phyloP scores from a whole-genome alignment of 805 yeast species.

The Maudiozyma bulderi region DNA sequence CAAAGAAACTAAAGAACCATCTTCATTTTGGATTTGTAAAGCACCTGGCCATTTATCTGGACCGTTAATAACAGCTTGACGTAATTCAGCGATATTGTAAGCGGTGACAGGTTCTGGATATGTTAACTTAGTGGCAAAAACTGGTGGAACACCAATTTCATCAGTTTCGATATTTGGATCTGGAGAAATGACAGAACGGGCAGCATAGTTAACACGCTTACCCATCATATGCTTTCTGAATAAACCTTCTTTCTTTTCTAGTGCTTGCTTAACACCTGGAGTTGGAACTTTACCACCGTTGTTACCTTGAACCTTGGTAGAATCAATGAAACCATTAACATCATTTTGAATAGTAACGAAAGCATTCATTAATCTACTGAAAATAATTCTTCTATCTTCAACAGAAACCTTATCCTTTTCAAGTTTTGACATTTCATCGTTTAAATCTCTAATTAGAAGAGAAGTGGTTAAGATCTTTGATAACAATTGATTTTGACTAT shows the following conservation, averaged over 20 bases:
- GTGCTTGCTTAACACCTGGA: conserved; percentile 95
- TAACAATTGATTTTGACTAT: conserved; percentile 81
- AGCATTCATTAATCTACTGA: conserved; percentile 88
- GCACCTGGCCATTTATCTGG: conserved; percentile 99
- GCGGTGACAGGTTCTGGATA: conserved; percentile 98
- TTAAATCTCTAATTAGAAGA: conserved; percentile 75
- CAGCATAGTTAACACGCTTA: conserved; percentile 97
- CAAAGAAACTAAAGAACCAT: conserved; percentile 73
- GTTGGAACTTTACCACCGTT: conserved; percentile 57
- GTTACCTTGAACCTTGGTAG: conserved; percentile 74
- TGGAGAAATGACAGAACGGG: conserved; percentile 97
- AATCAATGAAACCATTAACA: conserved; percentile 87
- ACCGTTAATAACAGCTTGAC: conserved; percentile 94
- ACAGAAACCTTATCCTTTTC: conserved; percentile 50
- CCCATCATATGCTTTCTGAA: conserved; percentile 99
- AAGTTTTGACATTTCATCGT: conserved; percentile 63
- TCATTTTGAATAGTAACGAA: conserved; percentile 93
- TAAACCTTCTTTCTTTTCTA: conserved; percentile 96
- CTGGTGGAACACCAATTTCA: conserved; percentile 98
- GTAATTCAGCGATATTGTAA: conserved; percentile 78
- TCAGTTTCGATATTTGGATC: conserved; percentile 97
- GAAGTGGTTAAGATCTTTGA: conserved; percentile 74
- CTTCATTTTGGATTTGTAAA: conserved; percentile 88
- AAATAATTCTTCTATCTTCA: conserved; percentile 66
- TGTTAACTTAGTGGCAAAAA: conserved; percentile 88